phyloP scores from a whole-genome alignment of 208 protist species.

The Leishmania major region DNA sequence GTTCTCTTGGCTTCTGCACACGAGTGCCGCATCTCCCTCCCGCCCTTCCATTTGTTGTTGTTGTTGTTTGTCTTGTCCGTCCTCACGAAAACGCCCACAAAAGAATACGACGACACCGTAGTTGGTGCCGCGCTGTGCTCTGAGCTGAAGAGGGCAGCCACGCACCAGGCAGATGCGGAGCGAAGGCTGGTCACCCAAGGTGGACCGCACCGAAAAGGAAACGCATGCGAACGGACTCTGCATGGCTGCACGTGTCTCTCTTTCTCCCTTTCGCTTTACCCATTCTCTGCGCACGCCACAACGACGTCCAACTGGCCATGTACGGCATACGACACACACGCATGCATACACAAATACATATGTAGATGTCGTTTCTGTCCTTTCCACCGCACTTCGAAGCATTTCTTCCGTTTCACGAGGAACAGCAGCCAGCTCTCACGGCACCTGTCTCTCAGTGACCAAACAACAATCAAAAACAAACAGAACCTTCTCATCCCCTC shows the following conservation, averaged over 20 bases:
- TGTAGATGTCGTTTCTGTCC: not conserved
- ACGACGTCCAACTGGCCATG: not conserved
- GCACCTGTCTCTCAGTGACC: no score
- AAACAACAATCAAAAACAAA: no score
- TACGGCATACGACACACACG: constrained; percentile 8
- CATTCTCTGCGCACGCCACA: not conserved
- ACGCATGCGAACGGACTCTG: not conserved
- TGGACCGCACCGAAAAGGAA: not conserved
- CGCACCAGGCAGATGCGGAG: not conserved
- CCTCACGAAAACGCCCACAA: not conserved
- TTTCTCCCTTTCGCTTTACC: constrained; percentile 1
- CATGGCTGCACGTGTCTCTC: not conserved
- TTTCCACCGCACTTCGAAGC: not conserved
- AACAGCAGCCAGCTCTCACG: no score
- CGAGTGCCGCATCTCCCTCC: no score
- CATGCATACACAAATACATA: not conserved
- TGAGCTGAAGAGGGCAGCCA: not conserved
- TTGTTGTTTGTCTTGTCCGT: no score
- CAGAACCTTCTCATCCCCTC: not conserved
- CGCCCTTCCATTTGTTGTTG: no score
- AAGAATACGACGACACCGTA: not conserved
- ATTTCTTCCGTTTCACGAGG: not conserved
- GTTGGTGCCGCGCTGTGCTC: not conserved
- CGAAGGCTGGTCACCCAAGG: not conserved
- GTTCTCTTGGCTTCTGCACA: not conserved